A percentile compares a stretch with the other conserved stretches of the same genome.
phyloP scores from a whole-genome alignment of 768 basidiomycete genomes.

The Hypholoma sublateritium region DNA sequence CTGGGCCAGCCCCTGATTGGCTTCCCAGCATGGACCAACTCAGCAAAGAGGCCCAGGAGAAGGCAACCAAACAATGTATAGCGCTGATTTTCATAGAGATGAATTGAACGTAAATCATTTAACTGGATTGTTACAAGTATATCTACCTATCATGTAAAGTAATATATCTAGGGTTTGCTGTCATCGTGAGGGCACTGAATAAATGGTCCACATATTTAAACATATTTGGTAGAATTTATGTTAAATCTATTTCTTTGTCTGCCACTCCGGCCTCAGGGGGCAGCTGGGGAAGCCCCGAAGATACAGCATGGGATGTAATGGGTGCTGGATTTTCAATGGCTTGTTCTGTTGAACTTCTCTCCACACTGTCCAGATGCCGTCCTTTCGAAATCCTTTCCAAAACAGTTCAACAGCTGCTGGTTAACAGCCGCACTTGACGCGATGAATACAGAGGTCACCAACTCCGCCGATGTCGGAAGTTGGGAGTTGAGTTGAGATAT shows the following conservation, averaged over 20 bases:
- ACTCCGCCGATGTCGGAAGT: background rate
- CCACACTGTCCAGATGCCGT: background rate
- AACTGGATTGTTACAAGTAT: no score
- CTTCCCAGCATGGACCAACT: no score
- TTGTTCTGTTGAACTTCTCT: background rate
- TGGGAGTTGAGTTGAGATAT: background rate
- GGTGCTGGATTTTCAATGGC: background rate
- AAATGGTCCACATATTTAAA: no score
- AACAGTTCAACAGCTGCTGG: background rate
- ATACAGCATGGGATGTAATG: background rate
- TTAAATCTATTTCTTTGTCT: background rate
- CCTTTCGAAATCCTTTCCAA: background rate
- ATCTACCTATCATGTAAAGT: constrained; percentile 32
- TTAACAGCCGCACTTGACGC: background rate
- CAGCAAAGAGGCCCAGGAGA: no score
- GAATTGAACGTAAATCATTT: no score
- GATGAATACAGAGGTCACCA: background rate
- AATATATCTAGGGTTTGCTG: background rate
- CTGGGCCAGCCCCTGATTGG: no score
- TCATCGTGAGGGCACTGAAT: background rate
- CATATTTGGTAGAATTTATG: no score
- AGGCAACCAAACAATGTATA: no score
- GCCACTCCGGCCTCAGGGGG: background rate
- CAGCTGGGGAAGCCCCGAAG: background rate
- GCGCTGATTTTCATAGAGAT: no score